Evolutionary conservation across 495 filamentous ascomycete genomes (phyloP), one percentile per base, ranked within the genome.

Genomic region (Collariella sp.): DNA sequence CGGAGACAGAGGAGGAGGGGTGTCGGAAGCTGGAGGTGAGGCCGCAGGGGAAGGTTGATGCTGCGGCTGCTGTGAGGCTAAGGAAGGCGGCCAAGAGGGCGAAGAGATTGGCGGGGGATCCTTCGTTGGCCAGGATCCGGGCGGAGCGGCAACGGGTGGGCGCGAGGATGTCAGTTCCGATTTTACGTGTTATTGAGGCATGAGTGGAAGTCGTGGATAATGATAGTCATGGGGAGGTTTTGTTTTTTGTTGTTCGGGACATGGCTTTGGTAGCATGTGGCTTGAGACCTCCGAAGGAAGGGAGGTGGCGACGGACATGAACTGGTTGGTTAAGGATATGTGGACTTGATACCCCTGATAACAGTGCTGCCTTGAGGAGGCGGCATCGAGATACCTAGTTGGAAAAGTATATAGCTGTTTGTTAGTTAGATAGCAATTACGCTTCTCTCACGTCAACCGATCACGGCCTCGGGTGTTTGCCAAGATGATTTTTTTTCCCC

Each of bases 11-110:
- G 2, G 47, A 22, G n/a, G 40, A 31, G 11, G 47, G 22, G 24
- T 9, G 9, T 31, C 5, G 26, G 47, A 55, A 26, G 38, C 56
- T 50, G 23, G 38, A 50, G 34, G 53, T 66, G 55, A 57, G 63
- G 45, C 29, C 55, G 41, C 13, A 52, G 13, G 60, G 62, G 15
- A 57, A 62, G 20, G 52, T 63, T 11, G 65, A 70, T 42, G 54
- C 62, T 15, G 44, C 63, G 0, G 56, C 53, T 6, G 58, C 67
- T 5, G 65, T 68, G 3, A 59, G 50, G 46, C 48, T 68, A 46
- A 54, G 69, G 33, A 69, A 68, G 56, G 60, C 72, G 20, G 56
- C 46, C 5, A 74, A 67, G 53, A 15, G 20, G 31, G 51, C 50
- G n/a, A 34, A 38, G 34, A 38, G 50, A 46, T n/a, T 50, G 46